phyloP scores from a whole-genome alignment of 257 asterid species.

The Nicotiana tabacum region DNA sequence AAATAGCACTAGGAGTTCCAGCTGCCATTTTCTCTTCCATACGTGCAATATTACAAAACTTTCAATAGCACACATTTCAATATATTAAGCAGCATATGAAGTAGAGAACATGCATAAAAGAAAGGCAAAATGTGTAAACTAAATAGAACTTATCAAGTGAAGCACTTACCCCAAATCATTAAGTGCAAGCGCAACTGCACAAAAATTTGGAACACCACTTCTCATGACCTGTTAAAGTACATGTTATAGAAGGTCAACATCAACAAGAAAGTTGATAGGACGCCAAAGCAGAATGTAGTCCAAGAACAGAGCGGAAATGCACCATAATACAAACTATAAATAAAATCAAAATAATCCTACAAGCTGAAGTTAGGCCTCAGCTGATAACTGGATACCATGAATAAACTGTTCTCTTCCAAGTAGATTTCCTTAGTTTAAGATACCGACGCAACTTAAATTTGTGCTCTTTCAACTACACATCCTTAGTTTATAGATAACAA shows the following conservation, averaged over 20 bases:
- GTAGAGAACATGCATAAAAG: background rate
- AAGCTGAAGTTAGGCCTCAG: background rate
- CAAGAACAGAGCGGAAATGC: background rate
- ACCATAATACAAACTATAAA: background rate
- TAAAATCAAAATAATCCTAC: background rate
- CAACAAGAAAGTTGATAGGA: background rate
- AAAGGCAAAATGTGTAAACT: no score
- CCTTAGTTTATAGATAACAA: background rate
- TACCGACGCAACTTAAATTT: background rate
- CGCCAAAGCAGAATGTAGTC: background rate
- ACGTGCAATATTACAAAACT: background rate
- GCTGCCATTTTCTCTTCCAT: background rate
- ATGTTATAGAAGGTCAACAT: conserved; percentile 6
- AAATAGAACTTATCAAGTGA: background rate
- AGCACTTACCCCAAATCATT: conserved; percentile 76
- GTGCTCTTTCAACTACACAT: background rate
- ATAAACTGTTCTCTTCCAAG: background rate
- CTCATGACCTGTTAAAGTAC: conserved; percentile 70
- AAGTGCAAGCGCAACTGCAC: conserved; percentile 96
- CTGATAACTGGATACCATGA: background rate
- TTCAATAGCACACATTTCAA: background rate
- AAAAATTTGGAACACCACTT: conserved; percentile 92
- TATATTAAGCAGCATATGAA: background rate
- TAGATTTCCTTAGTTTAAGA: background rate
- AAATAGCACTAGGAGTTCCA: background rate